These are phyloP conservation scores for Avena sativa DNA, from an alignment of 176 grass and related monocot species.

Conservation along the genomic window DNA sequence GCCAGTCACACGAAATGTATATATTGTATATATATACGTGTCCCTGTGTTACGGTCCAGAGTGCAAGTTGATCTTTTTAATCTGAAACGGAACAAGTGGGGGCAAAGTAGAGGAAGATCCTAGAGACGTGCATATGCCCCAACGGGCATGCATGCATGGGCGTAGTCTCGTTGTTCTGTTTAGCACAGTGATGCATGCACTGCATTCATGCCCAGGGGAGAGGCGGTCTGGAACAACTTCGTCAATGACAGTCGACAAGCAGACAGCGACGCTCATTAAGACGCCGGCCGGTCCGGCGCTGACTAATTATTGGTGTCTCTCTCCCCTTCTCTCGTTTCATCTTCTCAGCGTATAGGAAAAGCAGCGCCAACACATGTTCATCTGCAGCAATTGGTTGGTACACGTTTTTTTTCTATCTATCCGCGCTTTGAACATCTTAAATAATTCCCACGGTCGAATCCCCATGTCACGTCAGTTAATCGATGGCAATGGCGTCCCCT, in stretches of 20 bases:
- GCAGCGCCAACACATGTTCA: not conserved
- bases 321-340: not conserved
- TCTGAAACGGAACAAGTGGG: not conserved
- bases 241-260: constrained; percentile 45
- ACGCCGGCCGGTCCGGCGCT: not conserved
- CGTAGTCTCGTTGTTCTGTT: not conserved
- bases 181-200: not conserved
- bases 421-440: constrained; percentile 2
- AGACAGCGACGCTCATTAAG: constrained; percentile 26
- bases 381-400: not conserved
- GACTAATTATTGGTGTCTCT: not conserved
- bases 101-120: not conserved
- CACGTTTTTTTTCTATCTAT: not conserved
- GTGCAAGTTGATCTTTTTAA: too few relatives aligned
- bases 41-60: not conserved
- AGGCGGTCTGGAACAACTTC: constrained; percentile 20
- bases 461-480: constrained; percentile 2
- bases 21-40: too few relatives aligned
- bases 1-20: too few relatives aligned
- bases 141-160: too few relatives aligned
- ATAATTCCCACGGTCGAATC: not conserved
- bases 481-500: not conserved
- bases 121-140: not conserved
- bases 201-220: not conserved
- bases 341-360: not conserved